Percentiles rank a stretch among this genome's conserved stretches.
Conservation (phyloP, 306 rosid genomes). For the Spatholobus suberectus region DNA sequence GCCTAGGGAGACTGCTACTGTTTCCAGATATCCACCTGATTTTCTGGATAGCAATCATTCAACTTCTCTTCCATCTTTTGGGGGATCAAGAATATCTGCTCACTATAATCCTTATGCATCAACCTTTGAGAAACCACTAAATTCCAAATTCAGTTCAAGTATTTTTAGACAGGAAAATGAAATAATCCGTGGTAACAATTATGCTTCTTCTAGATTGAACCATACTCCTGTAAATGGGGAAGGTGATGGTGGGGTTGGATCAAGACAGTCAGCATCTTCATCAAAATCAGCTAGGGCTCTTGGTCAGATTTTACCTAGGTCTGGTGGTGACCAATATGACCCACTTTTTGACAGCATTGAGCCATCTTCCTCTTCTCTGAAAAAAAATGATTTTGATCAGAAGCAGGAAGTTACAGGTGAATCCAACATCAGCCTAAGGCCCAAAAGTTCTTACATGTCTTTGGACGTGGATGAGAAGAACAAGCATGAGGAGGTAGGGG, state of each 20-base stretch:
- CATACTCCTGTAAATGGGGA: constrained; percentile 50
- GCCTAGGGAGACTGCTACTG: constrained; percentile 58
- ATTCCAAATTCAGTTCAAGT: constrained; percentile 68
- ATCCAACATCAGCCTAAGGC: constrained; percentile 57
- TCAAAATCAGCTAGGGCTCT: constrained; percentile 62
- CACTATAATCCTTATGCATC: constrained; percentile 87
- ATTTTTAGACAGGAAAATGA: constrained; percentile 61
- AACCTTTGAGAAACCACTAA: constrained; percentile 84
- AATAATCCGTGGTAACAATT: constrained; percentile 47
- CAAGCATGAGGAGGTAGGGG: constrained; percentile 57
- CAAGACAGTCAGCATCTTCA: constrained; percentile 61
- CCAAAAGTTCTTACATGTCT: constrained; percentile 60
- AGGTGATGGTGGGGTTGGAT: constrained; percentile 58
- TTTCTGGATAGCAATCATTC: constrained; percentile 56
- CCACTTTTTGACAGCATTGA: constrained; percentile 93
- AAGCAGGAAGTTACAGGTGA: constrained; percentile 65
- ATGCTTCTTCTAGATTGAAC: constrained; percentile 52
- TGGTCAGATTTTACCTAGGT: constrained; percentile 57
- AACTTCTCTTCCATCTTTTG: constrained; percentile 54
- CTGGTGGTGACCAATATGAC: constrained; percentile 82
- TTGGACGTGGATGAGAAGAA: constrained; percentile 69
- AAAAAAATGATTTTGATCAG: constrained; percentile 56
- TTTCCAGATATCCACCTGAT: constrained; percentile 62
- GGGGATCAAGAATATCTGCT: constrained; percentile 66
- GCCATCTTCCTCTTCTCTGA: constrained; percentile 55